phyloP scores from a whole-genome alignment of 108 stramenopile genomes.

The Poteriospumella lacustris region DNA sequence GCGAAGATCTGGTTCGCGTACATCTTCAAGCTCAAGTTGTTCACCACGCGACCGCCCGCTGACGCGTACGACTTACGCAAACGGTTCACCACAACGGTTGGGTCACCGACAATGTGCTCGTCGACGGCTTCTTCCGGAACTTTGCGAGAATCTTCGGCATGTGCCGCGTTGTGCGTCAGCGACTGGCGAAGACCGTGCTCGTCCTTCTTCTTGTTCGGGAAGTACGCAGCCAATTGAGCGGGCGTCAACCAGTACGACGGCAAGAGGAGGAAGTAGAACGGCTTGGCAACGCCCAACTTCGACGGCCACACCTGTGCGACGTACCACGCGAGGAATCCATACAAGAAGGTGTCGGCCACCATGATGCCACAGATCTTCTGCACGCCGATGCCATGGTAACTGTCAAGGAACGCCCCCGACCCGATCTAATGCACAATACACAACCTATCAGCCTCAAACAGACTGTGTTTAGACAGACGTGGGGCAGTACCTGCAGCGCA shows the following conservation, averaged over 20 bases:
- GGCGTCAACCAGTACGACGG: constrained; percentile 28
- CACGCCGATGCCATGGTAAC: background rate
- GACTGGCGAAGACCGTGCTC: background rate
- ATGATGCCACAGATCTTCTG: background rate
- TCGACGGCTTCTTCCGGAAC: background rate
- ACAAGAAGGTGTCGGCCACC: constrained; percentile 33
- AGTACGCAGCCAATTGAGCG: too few species aligned
- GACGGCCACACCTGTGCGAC: constrained; percentile 35
- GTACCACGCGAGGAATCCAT: constrained; percentile 36
- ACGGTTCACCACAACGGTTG: background rate
- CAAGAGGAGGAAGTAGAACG: constrained; percentile 29
- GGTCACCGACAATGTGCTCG: background rate
- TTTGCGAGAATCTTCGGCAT: background rate
- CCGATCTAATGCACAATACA: too few species aligned
- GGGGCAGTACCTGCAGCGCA: too few species aligned
- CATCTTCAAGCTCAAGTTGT: constrained; percentile 73
- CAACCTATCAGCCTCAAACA: too few species aligned
- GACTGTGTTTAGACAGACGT: too few species aligned
- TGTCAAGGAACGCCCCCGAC: background rate
- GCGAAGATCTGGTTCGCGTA: constrained; percentile 83
- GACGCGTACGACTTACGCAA: background rate
- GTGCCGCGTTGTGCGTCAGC: background rate
- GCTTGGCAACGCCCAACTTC: constrained; percentile 32
- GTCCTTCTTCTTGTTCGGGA: too few species aligned
- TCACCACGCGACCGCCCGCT: constrained; percentile 70